Evolutionary conservation across 192 early-diverging fungal genomes (phyloP).

Genomic region (Umbelopsis sp.): DNA sequence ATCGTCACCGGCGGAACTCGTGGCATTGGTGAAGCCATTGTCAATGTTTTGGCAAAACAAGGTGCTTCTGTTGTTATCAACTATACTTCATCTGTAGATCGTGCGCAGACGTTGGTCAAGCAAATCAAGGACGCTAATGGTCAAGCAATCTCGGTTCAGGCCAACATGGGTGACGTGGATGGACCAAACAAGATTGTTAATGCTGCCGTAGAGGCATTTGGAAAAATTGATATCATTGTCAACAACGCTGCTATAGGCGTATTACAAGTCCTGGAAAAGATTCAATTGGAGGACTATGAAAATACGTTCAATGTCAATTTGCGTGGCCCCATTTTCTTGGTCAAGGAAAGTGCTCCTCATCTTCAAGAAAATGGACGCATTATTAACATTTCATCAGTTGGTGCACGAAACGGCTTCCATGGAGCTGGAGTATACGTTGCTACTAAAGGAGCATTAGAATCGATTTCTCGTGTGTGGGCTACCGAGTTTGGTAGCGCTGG

Average conservation of each 20-base stretch:
- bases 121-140: not conserved
- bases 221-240: slow-evolving; percentile 39
- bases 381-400: slow-evolving; percentile 39
- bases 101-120: not conserved
- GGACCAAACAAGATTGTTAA: slow-evolving; percentile 17
- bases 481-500: slow-evolving; percentile 61
- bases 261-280: not conserved
- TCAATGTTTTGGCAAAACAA: not conserved
- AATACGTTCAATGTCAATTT: not conserved
- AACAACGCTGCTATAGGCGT: slow-evolving; percentile 43
- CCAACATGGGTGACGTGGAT: not conserved
- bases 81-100: not conserved
- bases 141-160: slow-evolving; percentile 2
- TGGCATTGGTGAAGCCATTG: slow-evolving; percentile 15
- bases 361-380: slow-evolving; percentile 41
- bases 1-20: slow-evolving; percentile 18
- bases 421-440: slow-evolving; percentile 8
- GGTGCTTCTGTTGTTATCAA: slow-evolving; percentile 20
- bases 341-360: slow-evolving; percentile 19
- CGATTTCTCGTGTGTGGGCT: slow-evolving; percentile 45
- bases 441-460: slow-evolving; percentile 24
- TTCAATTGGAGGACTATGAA: not conserved
- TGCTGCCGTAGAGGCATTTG: slow-evolving; percentile 24
- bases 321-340: not conserved
- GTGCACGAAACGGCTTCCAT: not conserved